Conservation (phyloP, 176 grass and related monocot genomes). For the Ensete ventricosum region DNA sequence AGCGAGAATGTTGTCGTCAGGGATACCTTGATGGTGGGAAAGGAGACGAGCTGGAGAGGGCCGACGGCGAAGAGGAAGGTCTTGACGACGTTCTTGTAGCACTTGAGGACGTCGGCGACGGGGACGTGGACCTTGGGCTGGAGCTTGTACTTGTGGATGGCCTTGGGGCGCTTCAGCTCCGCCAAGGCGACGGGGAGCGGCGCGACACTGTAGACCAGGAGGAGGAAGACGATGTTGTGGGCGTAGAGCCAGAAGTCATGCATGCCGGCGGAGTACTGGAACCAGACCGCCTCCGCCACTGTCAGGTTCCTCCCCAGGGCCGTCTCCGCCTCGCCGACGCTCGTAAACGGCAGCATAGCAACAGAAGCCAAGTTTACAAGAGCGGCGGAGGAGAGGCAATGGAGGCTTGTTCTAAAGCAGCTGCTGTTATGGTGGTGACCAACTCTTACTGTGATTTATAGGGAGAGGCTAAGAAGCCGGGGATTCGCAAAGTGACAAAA, state of each 20-base stretch:
- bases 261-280: conserved; percentile 43
- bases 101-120: conserved; percentile 34
- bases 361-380: background rate
- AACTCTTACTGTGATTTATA: too few species aligned
- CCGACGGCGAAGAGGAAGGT: conserved; percentile 55
- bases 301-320: conserved; percentile 57
- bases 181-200: conserved; percentile 73
- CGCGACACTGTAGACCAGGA: conserved; percentile 51
- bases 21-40: conserved; percentile 64
- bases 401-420: too few species aligned
- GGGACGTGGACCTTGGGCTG: conserved; percentile 62
- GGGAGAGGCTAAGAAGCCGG: too few species aligned
- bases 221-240: conserved; percentile 67
- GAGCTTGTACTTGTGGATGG: conserved; percentile 53
- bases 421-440: too few species aligned
- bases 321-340: conserved; percentile 52
- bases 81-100: conserved; percentile 59
- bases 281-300: conserved; percentile 48
- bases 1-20: too few species aligned
- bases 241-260: conserved; percentile 58
- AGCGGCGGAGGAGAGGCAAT: background rate
- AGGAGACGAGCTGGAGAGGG: conserved; percentile 57
- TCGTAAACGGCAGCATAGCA: conserved; percentile 62
- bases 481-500: too few species aligned
- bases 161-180: conserved; percentile 40